Conservation (phyloP, 1,284 basidiomycete genomes). For the Ceratobasidium sp. region DNA sequence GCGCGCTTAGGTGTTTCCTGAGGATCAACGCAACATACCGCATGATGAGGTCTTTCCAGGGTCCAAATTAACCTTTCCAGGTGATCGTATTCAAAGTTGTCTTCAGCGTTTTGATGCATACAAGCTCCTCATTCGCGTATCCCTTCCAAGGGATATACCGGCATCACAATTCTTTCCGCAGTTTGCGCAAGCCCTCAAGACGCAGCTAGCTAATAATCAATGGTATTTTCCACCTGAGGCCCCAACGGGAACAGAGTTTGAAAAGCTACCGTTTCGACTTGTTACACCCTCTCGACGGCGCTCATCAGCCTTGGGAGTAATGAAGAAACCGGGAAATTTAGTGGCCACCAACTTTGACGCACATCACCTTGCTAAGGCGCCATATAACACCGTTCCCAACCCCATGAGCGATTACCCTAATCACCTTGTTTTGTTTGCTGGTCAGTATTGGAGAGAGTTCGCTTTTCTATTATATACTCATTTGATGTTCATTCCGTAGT, state of each 20-base stretch:
- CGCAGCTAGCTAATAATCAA: background rate
- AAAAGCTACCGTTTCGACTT: background rate
- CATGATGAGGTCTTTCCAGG: background rate
- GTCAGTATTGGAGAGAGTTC: background rate
- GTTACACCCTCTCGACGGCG: background rate
- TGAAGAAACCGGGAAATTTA: background rate
- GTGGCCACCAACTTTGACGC: slow-evolving; percentile 1
- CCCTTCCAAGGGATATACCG: background rate
- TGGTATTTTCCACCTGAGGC: background rate
- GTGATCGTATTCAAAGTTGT: background rate
- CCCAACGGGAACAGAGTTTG: background rate
- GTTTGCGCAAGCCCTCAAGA: background rate
- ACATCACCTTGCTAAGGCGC: background rate
- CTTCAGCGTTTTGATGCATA: background rate
- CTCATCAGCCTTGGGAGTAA: background rate
- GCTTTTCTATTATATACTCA: too few species aligned
- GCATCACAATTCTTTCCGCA: background rate
- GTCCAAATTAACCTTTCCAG: background rate
- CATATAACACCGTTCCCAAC: background rate
- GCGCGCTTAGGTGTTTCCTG: background rate
- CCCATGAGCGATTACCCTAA: background rate
- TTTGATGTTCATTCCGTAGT: too few species aligned
- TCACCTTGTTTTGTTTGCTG: background rate
- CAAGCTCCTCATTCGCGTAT: background rate
- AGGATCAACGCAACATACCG: background rate